Conservation (phyloP, 306 rosid genomes). For the Cucumis melo region DNA sequence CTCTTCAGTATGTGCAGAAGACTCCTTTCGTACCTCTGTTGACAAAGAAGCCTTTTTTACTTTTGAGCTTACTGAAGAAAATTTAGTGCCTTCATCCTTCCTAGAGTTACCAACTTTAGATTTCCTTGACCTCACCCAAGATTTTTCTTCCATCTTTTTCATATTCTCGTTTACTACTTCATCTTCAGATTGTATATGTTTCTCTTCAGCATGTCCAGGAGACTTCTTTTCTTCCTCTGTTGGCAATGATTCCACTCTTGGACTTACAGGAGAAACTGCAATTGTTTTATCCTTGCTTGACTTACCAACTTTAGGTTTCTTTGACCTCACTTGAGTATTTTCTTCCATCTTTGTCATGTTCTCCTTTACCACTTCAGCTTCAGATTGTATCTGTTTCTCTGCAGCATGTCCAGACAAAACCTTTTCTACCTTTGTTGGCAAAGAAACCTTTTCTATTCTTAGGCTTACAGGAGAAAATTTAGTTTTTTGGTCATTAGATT, state of each 20-base stretch:
- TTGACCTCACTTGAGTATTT: not conserved
- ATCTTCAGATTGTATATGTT: constrained; percentile 19
- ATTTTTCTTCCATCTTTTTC: constrained; percentile 4
- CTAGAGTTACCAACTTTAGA: not conserved
- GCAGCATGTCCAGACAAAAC: constrained; percentile 12
- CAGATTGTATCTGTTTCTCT: constrained; percentile 21
- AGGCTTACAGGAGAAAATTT: constrained; percentile 6
- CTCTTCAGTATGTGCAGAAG: constrained; percentile 12
- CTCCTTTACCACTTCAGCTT: not conserved
- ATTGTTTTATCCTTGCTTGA: not conserved
- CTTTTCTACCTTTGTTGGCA: constrained; percentile 24
- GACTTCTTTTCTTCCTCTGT: constrained; percentile 23
- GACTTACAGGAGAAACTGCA: not conserved
- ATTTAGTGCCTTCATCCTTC: not conserved
- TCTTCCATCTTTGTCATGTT: not conserved
- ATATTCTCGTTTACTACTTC: not conserved
- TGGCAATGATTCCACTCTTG: not conserved
- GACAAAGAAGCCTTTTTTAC: not conserved
- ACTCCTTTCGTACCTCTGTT: constrained; percentile 24
- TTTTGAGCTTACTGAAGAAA: not conserved
- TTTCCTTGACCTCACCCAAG: not conserved
- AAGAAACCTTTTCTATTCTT: not conserved
- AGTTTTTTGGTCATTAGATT: constrained; percentile 11
- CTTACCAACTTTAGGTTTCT: not conserved
- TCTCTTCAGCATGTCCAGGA: constrained; percentile 14